phyloP scores from a whole-genome alignment of 306 rosid species.

The Vigna trinervia region DNA sequence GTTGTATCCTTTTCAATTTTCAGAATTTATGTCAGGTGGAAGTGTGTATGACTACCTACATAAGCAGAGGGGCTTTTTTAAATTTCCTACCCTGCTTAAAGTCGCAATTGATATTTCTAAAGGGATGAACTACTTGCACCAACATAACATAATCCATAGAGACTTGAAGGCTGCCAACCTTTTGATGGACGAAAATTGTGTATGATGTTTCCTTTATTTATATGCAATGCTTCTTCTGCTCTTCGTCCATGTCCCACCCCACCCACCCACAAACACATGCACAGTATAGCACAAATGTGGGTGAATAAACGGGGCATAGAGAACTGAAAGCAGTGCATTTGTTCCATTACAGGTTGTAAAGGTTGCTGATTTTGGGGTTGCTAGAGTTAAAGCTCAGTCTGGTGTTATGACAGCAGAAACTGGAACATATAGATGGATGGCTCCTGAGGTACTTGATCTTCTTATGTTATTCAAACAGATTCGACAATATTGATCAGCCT shows the following conservation, averaged over 20 bases:
- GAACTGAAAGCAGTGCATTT: constrained; percentile 21
- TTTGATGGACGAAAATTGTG: constrained; percentile 96
- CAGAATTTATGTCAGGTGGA: constrained; percentile 98
- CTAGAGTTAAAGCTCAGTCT: constrained; percentile 91
- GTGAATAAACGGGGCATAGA: neutral
- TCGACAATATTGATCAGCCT: constrained; percentile 36
- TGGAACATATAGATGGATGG: constrained; percentile 99
- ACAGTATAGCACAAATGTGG: constrained; percentile 13
- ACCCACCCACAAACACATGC: neutral
- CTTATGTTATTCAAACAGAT: constrained; percentile 42
- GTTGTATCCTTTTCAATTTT: constrained; percentile 42
- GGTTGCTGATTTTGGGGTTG: constrained; percentile 99
- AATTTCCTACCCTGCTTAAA: constrained; percentile 86
- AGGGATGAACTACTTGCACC: constrained; percentile 99
- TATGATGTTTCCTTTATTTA: constrained; percentile 45
- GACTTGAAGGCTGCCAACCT: constrained; percentile 96
- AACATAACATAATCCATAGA: constrained; percentile 92
- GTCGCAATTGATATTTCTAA: constrained; percentile 89
- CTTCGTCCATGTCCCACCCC: neutral
- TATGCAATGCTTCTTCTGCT: constrained; percentile 20
- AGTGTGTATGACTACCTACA: constrained; percentile 97
- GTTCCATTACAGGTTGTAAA: constrained; percentile 74
- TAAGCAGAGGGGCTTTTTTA: constrained; percentile 87
- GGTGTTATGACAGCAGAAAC: constrained; percentile 99
- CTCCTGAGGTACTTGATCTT: constrained; percentile 80